Conservation (phyloP, 805 yeast species). For the Osmozyma mogii region DNA sequence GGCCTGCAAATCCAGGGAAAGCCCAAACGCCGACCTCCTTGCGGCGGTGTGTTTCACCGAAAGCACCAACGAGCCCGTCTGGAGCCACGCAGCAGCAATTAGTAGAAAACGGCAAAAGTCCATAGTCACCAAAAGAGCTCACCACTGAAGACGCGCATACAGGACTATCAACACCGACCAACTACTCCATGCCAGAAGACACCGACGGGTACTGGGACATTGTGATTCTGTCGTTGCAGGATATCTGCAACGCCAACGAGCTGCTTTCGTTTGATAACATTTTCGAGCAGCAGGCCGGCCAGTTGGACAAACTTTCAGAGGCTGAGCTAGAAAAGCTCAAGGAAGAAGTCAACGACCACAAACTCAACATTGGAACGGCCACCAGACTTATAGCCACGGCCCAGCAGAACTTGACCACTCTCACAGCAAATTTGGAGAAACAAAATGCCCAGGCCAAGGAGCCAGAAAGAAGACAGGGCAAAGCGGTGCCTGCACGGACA, state of each 20-base stretch:
- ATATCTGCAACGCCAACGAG: slow-evolving; percentile 57
- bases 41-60: no score
- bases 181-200: no score
- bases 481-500: neutral
- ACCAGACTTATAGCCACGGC: slow-evolving; percentile 30
- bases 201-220: slow-evolving; percentile 66
- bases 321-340: slow-evolving; percentile 34
- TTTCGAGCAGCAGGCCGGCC: slow-evolving; percentile 18
- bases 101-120: no score
- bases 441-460: slow-evolving; percentile 5
- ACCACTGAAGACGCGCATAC: no score
- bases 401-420: slow-evolving; percentile 38
- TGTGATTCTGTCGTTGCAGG: slow-evolving; percentile 59
- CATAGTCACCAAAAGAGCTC: no score
- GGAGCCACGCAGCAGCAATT: no score
- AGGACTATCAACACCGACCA: no score
- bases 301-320: slow-evolving; percentile 21
- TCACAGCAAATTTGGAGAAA: slow-evolving; percentile 29
- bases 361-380: slow-evolving; percentile 49
- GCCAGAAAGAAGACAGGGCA: slow-evolving; percentile 2
- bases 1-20: no score
- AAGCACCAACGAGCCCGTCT: no score
- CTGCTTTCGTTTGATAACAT: slow-evolving; percentile 40
- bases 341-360: slow-evolving; percentile 42
- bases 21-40: no score